Percentiles rank a stretch among this genome's conserved stretches.
Evolutionary conservation across 345 rosid species (phyloP).

Genomic region (Noccaea caerulescens): DNA sequence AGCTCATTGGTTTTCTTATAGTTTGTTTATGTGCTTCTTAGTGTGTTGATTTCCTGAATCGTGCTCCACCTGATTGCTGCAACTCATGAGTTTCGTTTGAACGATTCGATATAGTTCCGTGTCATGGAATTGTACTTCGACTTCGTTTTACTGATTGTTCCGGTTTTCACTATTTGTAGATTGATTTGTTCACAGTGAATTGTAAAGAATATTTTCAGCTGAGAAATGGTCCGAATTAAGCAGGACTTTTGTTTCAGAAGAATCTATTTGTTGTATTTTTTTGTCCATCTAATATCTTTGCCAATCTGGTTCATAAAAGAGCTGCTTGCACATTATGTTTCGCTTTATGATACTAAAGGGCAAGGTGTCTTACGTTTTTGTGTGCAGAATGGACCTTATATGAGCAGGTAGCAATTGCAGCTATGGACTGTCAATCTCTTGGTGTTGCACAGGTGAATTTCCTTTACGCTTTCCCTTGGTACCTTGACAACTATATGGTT

Average conservation of each 20-base stretch:
- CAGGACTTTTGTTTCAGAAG: not conserved
- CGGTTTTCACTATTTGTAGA: not conserved
- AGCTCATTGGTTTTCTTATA: not conserved
- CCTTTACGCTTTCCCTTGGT: conserved; percentile 8
- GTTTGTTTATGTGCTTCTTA: conserved; percentile 9
- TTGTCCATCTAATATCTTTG: not conserved
- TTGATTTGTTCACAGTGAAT: conserved; percentile 33
- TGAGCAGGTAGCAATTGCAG: conserved; percentile 94
- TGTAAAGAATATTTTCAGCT: not conserved
- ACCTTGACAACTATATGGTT: conserved; percentile 15
- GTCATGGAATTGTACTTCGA: not conserved
- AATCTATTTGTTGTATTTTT: not conserved
- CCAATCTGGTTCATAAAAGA: not conserved
- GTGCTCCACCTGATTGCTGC: conserved; percentile 5
- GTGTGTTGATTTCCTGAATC: conserved; percentile 1
- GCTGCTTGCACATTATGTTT: conserved; percentile 2
- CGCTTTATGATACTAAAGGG: not conserved
- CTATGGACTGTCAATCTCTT: conserved; percentile 92
- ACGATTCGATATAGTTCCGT: not conserved
- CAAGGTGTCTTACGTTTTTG: not conserved
- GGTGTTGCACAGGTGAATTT: conserved; percentile 73
- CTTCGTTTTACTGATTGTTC: not conserved
- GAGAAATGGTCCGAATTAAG: not conserved
- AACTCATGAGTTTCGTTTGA: not conserved
- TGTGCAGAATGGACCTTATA: conserved; percentile 86